Percentiles rank a stretch among this genome's conserved stretches.
Conservation (phyloP, 2,329 filamentous ascomycete genomes). For the Claviceps arundinis region DNA sequence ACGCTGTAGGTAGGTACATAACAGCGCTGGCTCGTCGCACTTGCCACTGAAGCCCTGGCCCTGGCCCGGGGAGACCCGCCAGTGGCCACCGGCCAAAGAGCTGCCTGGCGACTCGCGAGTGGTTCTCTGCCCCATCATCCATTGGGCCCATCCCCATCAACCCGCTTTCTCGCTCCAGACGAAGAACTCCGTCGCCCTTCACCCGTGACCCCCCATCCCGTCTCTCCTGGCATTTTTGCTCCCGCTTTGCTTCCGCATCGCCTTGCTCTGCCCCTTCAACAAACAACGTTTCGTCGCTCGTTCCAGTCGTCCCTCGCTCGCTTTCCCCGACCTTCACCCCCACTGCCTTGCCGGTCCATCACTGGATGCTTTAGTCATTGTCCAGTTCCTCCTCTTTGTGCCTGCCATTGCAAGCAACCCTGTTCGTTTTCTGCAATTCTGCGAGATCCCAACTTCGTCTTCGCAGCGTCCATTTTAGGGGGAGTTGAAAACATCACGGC, state of each 20-base stretch:
- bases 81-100: no score
- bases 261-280: slow-evolving; percentile 22
- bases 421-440: not conserved
- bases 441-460: not conserved
- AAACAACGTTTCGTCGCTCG: slow-evolving; percentile 22
- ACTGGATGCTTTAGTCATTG: not conserved
- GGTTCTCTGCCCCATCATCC: not conserved
- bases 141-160: not conserved
- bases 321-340: slow-evolving; percentile 17
- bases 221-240: not conserved
- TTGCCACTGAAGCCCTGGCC: no score
- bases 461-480: not conserved
- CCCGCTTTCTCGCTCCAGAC: not conserved
- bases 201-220: not conserved
- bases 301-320: slow-evolving; percentile 24
- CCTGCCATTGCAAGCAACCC: not conserved
- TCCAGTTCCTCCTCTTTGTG: slow-evolving; percentile 2
- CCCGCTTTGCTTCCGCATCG: slow-evolving; percentile 10
- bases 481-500: not conserved
- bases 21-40: no score
- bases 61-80: no score
- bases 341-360: slow-evolving; percentile 13
- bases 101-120: not conserved
- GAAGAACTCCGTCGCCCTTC: not conserved
- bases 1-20: no score